Evolutionary conservation across 2,329 filamentous ascomycete species (phyloP).

Genomic region (Cryoendolithus antarcticus): DNA sequence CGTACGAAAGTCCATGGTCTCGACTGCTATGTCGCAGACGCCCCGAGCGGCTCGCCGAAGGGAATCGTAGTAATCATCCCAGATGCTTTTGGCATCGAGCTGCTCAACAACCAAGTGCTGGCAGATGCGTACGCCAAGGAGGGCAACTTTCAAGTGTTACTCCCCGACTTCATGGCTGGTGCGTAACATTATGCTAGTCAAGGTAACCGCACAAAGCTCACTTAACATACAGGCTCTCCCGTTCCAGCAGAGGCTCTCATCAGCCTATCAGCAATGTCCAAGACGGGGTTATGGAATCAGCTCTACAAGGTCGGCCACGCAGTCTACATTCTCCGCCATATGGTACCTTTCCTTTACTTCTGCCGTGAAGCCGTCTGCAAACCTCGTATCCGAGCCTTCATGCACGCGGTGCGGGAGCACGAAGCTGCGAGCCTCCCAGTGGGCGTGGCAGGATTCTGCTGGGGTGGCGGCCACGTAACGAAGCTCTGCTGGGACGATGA

Average conservation of each 20-base stretch:
- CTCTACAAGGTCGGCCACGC: constrained; percentile 21
- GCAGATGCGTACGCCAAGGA: constrained; percentile 25
- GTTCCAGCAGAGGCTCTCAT: constrained; percentile 17
- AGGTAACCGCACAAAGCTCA: no score
- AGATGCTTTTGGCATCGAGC: constrained; percentile 26
- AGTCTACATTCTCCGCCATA: constrained; percentile 10
- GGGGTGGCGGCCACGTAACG: constrained; percentile 24
- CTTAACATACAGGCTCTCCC: no score
- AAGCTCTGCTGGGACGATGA: constrained; percentile 21
- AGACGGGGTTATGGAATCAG: constrained; percentile 19
- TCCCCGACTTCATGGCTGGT: constrained; percentile 28
- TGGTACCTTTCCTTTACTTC: constrained; percentile 17
- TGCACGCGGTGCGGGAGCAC: constrained; percentile 18
- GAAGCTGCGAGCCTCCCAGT: constrained; percentile 19
- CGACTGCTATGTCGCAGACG: constrained; percentile 25
- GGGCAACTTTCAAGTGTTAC: constrained; percentile 17
- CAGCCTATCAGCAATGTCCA: constrained; percentile 19
- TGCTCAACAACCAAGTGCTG: constrained; percentile 26
- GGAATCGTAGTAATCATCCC: constrained; percentile 28
- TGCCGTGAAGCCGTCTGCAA: constrained; percentile 14
- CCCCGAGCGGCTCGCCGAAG: constrained; percentile 18
- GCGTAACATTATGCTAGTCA: not conserved
- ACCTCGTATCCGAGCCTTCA: constrained; percentile 17
- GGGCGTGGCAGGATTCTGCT: constrained; percentile 26
- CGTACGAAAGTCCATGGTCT: constrained; percentile 24